A percentile compares a stretch with the other conserved stretches of the same genome.
Conservation (phyloP, 805 yeast genomes). For the Clavispora santaluciae region DNA sequence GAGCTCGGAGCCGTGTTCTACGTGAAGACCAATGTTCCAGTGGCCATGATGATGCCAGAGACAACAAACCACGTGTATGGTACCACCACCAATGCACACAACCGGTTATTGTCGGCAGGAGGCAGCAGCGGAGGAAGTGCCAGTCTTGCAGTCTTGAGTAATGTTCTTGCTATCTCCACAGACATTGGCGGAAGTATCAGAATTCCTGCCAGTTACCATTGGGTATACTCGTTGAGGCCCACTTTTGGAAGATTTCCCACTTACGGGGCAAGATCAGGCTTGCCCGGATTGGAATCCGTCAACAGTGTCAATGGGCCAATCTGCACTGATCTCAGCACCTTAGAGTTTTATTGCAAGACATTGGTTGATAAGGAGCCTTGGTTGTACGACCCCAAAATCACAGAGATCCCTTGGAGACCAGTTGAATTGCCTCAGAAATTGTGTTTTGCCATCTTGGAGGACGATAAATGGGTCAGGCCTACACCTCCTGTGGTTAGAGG, state of each 20-base stretch:
- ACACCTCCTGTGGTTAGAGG: slow-evolving; percentile 54
- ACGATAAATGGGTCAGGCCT: slow-evolving; percentile 45
- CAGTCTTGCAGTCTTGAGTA: slow-evolving; percentile 42
- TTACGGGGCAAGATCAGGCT: slow-evolving; percentile 26
- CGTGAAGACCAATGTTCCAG: slow-evolving; percentile 51
- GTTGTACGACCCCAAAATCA: slow-evolving; percentile 44
- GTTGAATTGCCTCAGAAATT: slow-evolving; percentile 31
- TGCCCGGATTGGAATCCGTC: slow-evolving; percentile 34
- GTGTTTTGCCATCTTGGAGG: slow-evolving; percentile 39
- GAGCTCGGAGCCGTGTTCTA: slow-evolving; percentile 50
- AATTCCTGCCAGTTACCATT: slow-evolving; percentile 42
- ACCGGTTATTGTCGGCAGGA: slow-evolving; percentile 41
- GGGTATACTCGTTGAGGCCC: slow-evolving; percentile 41
- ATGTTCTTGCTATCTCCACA: slow-evolving; percentile 51
- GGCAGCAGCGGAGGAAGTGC: slow-evolving; percentile 57
- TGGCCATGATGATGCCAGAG: slow-evolving; percentile 48
- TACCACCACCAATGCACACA: slow-evolving; percentile 42
- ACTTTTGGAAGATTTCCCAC: slow-evolving; percentile 43
- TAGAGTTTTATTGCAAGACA: slow-evolving; percentile 34
- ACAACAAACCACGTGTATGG: slow-evolving; percentile 43
- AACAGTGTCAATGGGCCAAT: slow-evolving; percentile 48
- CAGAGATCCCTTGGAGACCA: slow-evolving; percentile 49
- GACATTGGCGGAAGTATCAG: slow-evolving; percentile 53
- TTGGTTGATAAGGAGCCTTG: slow-evolving; percentile 41
- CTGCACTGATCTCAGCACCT: slow-evolving; percentile 31